These are phyloP conservation scores for Cicer cuneatum DNA, from an alignment of 306 rosid genomes.

Conservation along the genomic window DNA sequence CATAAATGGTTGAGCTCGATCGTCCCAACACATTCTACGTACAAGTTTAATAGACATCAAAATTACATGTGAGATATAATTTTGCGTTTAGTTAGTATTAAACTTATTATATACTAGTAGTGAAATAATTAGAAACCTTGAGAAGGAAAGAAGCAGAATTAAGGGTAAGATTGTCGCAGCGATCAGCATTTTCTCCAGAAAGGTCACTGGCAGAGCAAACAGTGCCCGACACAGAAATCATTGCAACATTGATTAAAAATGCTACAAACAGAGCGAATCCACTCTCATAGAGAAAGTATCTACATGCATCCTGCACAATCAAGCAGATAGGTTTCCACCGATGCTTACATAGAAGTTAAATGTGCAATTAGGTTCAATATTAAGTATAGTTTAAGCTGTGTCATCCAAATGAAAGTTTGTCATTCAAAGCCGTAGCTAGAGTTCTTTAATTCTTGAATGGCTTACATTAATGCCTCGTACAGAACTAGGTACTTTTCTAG, in stretches of 20 bases:
- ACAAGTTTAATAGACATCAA: not conserved
- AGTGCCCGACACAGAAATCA: conserved; percentile 76
- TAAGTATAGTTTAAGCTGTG: not conserved
- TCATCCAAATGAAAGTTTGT: not conserved
- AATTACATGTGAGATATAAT: conserved; percentile 13
- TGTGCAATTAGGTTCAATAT: not conserved
- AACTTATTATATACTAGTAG: not conserved
- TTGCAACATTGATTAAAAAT: conserved; percentile 75
- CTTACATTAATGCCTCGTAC: conserved; percentile 83
- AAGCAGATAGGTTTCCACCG: conserved; percentile 1
- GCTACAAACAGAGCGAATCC: conserved; percentile 82
- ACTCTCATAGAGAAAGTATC: conserved; percentile 73
- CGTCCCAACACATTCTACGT: conserved; percentile 78
- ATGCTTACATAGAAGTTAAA: not conserved
- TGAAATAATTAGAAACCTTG: conserved; percentile 54
- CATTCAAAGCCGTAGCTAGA: not conserved
- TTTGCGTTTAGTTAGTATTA: not conserved
- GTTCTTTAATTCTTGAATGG: not conserved
- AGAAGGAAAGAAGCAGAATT: conserved; percentile 85
- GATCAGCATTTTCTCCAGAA: conserved; percentile 38
- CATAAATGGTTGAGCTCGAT: conserved; percentile 80
- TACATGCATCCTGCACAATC: conserved; percentile 76
- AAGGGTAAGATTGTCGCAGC: conserved; percentile 68
- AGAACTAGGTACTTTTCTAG: conserved; percentile 73
- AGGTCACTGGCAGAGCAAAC: conserved; percentile 58